phyloP scores from a whole-genome alignment of 2,329 filamentous ascomycete species.

The Thelonectria olida region DNA sequence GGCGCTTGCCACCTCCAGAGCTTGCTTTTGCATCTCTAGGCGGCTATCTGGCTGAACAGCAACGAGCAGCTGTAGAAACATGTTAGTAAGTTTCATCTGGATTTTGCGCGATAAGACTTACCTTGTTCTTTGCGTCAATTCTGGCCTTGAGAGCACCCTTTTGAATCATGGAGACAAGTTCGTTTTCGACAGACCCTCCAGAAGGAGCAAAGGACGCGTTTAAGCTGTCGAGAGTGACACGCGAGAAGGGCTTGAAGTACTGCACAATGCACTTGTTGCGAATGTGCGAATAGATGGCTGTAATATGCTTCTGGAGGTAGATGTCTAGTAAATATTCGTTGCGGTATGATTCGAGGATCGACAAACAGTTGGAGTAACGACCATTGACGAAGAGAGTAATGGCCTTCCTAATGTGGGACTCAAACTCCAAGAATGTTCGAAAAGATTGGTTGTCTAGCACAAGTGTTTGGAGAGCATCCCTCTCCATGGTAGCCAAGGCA shows the following conservation, averaged over 20 bases:
- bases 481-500: constrained; percentile 88
- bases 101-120: constrained; percentile 44
- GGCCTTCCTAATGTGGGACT: constrained; percentile 92
- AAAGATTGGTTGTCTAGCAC: constrained; percentile 86
- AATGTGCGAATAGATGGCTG: constrained; percentile 76
- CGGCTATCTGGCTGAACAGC: constrained; percentile 75
- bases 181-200: constrained; percentile 72
- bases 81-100: constrained; percentile 20
- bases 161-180: constrained; percentile 83
- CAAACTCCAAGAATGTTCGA: constrained; percentile 87
- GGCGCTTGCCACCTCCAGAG: constrained; percentile 72
- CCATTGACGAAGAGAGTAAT: constrained; percentile 90
- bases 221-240: constrained; percentile 83
- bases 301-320: constrained; percentile 80
- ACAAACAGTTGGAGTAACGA: constrained; percentile 86
- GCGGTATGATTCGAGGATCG: constrained; percentile 82
- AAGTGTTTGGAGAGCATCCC: constrained; percentile 74
- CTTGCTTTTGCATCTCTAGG: constrained; percentile 73
- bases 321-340: constrained; percentile 91
- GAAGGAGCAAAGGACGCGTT: constrained; percentile 76
- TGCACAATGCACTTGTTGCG: constrained; percentile 92
- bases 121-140: constrained; percentile 84
- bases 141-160: constrained; percentile 76
- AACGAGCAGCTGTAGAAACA: constrained; percentile 68
- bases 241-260: constrained; percentile 90